A percentile compares a stretch with the other conserved stretches of the same genome.
Conservation (phyloP, 2,329 filamentous ascomycete species). For the Colletotrichum sp. region DNA sequence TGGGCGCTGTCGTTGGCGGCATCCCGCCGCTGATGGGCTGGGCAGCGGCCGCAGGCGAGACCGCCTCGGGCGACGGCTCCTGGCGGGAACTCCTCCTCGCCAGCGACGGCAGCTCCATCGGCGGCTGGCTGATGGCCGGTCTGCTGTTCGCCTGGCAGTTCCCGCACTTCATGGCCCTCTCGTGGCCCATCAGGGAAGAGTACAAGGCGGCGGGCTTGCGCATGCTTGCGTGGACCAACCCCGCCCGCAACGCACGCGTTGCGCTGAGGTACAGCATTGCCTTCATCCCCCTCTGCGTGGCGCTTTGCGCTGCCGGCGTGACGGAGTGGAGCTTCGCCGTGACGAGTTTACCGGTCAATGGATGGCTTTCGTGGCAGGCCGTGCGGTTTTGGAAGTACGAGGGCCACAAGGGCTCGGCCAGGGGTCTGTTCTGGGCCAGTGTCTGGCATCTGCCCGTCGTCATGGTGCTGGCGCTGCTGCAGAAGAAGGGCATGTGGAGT, state of each 20-base stretch:
- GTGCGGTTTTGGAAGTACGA: slow-evolving; percentile 80
- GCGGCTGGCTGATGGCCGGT: slow-evolving; percentile 87
- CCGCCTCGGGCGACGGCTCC: slow-evolving; percentile 74
- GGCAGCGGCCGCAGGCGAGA: slow-evolving; percentile 91
- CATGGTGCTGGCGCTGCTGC: slow-evolving; percentile 86
- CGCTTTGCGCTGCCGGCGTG: slow-evolving; percentile 77
- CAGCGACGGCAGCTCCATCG: slow-evolving; percentile 63
- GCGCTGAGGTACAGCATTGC: slow-evolving; percentile 84
- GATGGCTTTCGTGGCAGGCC: slow-evolving; percentile 83
- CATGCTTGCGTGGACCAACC: slow-evolving; percentile 88
- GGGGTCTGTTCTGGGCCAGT: slow-evolving; percentile 93
- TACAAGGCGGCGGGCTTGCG: slow-evolving; percentile 74
- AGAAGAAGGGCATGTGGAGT: slow-evolving; percentile 93
- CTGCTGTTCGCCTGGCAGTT: slow-evolving; percentile 97
- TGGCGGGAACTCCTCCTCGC: slow-evolving; percentile 81
- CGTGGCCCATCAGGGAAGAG: slow-evolving; percentile 86
- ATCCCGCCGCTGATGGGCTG: slow-evolving; percentile 98
- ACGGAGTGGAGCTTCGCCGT: slow-evolving; percentile 86
- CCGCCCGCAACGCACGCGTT: slow-evolving; percentile 83
- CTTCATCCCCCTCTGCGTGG: slow-evolving; percentile 87
- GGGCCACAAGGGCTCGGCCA: slow-evolving; percentile 80
- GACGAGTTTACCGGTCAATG: slow-evolving; percentile 82
- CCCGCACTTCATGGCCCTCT: slow-evolving; percentile 95
- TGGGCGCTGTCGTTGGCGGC: slow-evolving; percentile 88
- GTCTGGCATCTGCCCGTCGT: slow-evolving; percentile 94